Evolutionary conservation across 2,329 filamentous ascomycete genomes (phyloP), one percentile per base, ranked within the genome.

Genomic region (Sarocladium oryzae): DNA sequence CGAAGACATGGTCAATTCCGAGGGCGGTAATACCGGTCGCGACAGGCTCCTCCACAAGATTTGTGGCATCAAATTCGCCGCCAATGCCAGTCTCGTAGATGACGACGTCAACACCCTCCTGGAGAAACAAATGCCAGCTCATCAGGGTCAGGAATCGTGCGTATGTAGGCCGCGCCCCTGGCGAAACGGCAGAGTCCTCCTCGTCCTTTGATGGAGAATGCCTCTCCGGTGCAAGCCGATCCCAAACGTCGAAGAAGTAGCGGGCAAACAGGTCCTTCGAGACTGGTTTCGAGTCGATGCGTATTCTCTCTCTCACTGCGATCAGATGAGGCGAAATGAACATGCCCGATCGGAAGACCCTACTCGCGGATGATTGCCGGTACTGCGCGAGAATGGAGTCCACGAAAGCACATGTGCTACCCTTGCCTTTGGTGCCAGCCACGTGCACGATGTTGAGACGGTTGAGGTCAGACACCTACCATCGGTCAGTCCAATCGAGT

Each of bases 371-470:
- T 15, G 43, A 30, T 51, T 59, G 56, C 16, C 71, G 72, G 58
- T 81, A 77, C 50, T 71, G 71, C 15, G 71, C 67, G 40, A 89
- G 74, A 54, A 88, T 81, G 7, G 79, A 80, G 55, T 81, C 75
- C 52, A 81, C 73, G 56, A 85, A 87, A 35, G 84, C 84, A 60
- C 84, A 88, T 1, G 84, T 86, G 59, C 79, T 85, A 24, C 85
- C 86, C 66, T 89, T 89, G 4, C 86, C 86, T 64, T 89, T 89
- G n/a, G 85, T 89, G 4, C 86, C 86, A 21, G 85, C 79, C 23
- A 89, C 77, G 65, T 88, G 85, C 35, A 89, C 63, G 23, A 87
- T 74, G 57, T 86, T 86, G 26, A 88, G 67, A n/a, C 70, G 69
- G 56, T 80, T 67, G 35, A 88, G 66, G 55, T 83, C 78, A 11